Evolutionary conservation across 2,329 filamentous ascomycete genomes (phyloP).

Genomic region (Venturia aucupariae): DNA sequence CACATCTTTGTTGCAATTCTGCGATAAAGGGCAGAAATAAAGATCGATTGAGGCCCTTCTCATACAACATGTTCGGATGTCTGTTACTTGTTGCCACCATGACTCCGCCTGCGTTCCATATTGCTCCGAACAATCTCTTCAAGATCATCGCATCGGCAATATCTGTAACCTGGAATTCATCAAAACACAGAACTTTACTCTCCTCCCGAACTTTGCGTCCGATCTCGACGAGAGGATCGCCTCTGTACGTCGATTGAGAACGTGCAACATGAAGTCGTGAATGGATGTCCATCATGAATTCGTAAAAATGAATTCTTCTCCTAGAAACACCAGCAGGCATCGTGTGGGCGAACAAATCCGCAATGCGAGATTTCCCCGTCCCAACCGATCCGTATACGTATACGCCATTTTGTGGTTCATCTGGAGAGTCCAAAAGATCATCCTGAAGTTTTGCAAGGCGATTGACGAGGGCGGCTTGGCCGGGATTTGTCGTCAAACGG

Average conservation of each 20-base stretch:
- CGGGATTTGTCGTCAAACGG: slow-evolving; percentile 18
- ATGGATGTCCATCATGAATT: slow-evolving; percentile 98
- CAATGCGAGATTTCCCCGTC: slow-evolving; percentile 97
- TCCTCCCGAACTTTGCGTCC: slow-evolving; percentile 83
- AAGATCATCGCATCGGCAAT: slow-evolving; percentile 98
- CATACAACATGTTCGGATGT: slow-evolving; percentile 94
- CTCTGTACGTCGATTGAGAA: slow-evolving; percentile 75
- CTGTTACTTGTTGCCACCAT: slow-evolving; percentile 93
- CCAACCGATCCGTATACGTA: slow-evolving; percentile 97
- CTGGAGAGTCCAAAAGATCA: slow-evolving; percentile 15
- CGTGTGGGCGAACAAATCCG: slow-evolving; percentile 96
- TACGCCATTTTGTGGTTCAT: slow-evolving; percentile 63
- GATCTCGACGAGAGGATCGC: slow-evolving; percentile 84
- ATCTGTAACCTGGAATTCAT: slow-evolving; percentile 66
- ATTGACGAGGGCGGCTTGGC: slow-evolving; percentile 19
- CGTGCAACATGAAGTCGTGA: slow-evolving; percentile 83
- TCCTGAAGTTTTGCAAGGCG: slow-evolving; percentile 20
- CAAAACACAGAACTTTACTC: slow-evolving; percentile 85
- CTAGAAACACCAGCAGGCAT: slow-evolving; percentile 77
- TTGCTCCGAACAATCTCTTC: slow-evolving; percentile 70
- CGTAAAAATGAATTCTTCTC: slow-evolving; percentile 95
- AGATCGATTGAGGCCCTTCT: slow-evolving; percentile 92
- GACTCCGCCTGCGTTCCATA: slow-evolving; percentile 94
- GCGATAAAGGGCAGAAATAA: slow-evolving; percentile 86
- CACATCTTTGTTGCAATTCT: slow-evolving; percentile 9